Conservation (phyloP, 2,329 filamentous ascomycete species). For the Tolypocladium tundrense region DNA sequence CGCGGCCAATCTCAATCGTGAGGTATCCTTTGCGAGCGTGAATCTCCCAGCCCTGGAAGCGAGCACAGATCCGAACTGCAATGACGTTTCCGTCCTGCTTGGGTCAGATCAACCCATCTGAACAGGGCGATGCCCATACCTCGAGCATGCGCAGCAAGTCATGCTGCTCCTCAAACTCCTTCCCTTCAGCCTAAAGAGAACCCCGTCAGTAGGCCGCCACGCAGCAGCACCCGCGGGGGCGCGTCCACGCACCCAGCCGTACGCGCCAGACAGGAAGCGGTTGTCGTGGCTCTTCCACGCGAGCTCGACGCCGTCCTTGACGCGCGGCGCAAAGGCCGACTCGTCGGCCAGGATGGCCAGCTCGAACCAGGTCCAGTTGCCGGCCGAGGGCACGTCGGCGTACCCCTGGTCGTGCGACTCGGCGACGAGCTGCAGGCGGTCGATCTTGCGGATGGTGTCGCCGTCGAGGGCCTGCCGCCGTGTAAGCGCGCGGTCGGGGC, state of each 20-base stretch:
- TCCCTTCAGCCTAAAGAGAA: not conserved
- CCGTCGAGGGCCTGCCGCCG: not conserved
- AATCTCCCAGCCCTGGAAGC: constrained; percentile 2
- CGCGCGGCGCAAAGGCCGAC: not conserved
- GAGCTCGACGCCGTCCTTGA: constrained; percentile 2
- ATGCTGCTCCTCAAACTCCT: constrained; percentile 1
- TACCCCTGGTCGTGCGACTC: constrained; percentile 7
- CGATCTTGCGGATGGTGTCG: not conserved
- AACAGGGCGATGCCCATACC: not conserved
- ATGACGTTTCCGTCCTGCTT: constrained; percentile 4
- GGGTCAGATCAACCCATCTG: not conserved
- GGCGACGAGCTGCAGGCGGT: constrained; percentile 5
- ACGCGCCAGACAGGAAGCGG: not conserved
- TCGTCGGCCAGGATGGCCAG: constrained; percentile 1
- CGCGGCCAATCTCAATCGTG: constrained; percentile 2
- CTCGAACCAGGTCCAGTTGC: constrained; percentile 9
- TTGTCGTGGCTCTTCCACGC: constrained; percentile 3
- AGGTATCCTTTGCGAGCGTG: constrained; percentile 2
- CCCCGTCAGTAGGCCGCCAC: not conserved
- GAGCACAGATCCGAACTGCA: constrained; percentile 5
- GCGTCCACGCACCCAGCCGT: constrained; percentile 1
- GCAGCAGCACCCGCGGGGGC: not conserved
- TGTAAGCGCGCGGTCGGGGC: not conserved
- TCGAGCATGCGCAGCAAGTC: constrained; percentile 2
- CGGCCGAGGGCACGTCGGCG: not conserved